Evolutionary conservation across 2,329 filamentous ascomycete species (phyloP), one percentile per base, ranked within the genome.

Genomic region (Alternaria sp.): DNA sequence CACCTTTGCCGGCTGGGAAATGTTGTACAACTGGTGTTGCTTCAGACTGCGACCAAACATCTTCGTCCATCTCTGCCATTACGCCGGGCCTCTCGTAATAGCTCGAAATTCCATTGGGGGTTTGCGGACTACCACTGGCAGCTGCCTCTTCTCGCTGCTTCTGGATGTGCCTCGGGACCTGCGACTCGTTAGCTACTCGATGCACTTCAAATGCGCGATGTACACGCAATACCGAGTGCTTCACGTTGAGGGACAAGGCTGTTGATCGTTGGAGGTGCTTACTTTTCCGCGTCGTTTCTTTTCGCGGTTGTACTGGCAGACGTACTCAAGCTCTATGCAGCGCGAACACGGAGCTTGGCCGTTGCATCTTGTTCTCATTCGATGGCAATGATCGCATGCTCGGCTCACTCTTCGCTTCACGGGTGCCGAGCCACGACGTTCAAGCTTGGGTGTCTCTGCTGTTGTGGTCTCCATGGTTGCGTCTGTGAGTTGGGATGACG

Each of bases 341-440:
- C 97, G 93, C 54, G 93, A 93, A 78, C 94, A 97, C 56, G 94
- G 94, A 67, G 92, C 88, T 79, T 96, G 92, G 54, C 94, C 94
- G 79, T 97, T 93, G 77, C 94, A 97, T 82, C 97, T 97, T 32
- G 93, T 97, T 71, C 94, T 87, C 71, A 97, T 86, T 80, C 97
- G 94, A 79, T 97, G 97, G 82, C 94, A 97, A 81, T 97, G 94
- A 80, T 97, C 94, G 82, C 94, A 97, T 15, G 94, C 94, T 73
- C 94, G 88, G 81, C 93, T 97, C 75, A 97, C 97, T 76, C 94
- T 88, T 68, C 93, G 88, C 73, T 94, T 88, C 59, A 97, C 91
- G 26, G 91, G 89, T 2, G 87, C 89, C 13, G 88, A 77, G 58
- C 65, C 67, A 64, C 71, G 74, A 15, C 76, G 76, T 58, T 79